Percentiles rank a stretch among this genome's conserved stretches.
phyloP scores from a whole-genome alignment of 2,329 filamentous ascomycete species.

The Aspergillus pseudoglaucus region DNA sequence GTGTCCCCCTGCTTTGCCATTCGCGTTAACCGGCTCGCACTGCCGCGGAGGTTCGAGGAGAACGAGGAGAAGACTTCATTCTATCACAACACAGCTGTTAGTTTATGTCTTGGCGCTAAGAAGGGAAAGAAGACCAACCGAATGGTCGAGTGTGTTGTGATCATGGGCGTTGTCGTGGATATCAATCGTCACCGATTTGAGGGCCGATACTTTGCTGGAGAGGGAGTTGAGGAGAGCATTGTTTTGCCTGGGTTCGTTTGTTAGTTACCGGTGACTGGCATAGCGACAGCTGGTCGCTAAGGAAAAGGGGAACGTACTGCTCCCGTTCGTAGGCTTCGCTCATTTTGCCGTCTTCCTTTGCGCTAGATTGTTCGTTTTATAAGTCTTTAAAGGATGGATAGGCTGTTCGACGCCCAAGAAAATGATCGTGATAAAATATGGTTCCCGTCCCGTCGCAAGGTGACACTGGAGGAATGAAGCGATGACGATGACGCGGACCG shows the following conservation, averaged over 20 bases:
- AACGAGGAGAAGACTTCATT: conserved; percentile 89
- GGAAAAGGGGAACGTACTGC: conserved; percentile 39
- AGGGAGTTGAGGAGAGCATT: conserved; percentile 90
- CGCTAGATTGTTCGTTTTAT: neutral
- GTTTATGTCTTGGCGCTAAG: neutral
- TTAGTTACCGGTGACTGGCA: neutral
- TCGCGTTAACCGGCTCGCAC: conserved; percentile 70
- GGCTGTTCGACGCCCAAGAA: too few relatives aligned
- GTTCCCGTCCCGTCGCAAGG: neutral
- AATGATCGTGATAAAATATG: neutral
- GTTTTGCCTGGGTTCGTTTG: conserved; percentile 60
- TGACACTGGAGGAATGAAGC: neutral
- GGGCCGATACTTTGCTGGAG: conserved; percentile 79
- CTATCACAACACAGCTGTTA: conserved; percentile 38
- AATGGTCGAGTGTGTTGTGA: conserved; percentile 81
- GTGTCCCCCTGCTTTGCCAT: conserved; percentile 92
- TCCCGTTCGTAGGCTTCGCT: conserved; percentile 73
- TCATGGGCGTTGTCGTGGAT: conserved; percentile 94
- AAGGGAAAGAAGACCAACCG: conserved; percentile 50
- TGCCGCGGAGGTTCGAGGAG: conserved; percentile 73
- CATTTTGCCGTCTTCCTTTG: conserved; percentile 43
- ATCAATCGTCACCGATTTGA: conserved; percentile 90
- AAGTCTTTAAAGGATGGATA: neutral
- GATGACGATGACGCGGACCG: conserved; percentile 1
- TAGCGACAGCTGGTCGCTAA: neutral